These are phyloP conservation scores for Raffaelea albimanens DNA, from an alignment of 2,329 filamentous ascomycete genomes.

Conservation along the genomic window DNA sequence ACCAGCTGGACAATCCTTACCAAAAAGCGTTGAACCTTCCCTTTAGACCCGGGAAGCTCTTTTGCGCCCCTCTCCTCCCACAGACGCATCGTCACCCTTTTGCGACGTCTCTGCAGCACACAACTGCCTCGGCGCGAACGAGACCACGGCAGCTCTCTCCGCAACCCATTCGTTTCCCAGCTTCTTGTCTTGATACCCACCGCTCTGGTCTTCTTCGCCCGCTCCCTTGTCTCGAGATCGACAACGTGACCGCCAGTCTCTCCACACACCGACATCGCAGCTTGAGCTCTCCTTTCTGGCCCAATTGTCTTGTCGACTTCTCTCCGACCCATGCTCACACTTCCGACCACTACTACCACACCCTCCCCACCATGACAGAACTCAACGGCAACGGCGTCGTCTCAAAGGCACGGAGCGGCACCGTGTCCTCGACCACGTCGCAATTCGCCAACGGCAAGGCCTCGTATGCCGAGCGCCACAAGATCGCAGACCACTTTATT, in stretches of 20 bases:
- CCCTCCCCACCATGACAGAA: conserved; percentile 35
- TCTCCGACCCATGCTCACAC: background rate
- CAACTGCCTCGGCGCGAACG: background rate
- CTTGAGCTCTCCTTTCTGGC: background rate
- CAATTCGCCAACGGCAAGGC: conserved; percentile 47
- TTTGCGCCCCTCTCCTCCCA: no score
- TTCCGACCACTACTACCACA: background rate
- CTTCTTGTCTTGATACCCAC: conserved; percentile 9
- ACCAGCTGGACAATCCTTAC: background rate
- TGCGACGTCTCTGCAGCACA: no score
- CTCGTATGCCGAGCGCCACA: conserved; percentile 71
- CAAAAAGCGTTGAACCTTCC: no score
- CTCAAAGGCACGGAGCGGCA: conserved; percentile 12
- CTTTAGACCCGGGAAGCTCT: no score
- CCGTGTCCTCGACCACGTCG: conserved; percentile 24
- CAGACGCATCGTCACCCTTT: no score
- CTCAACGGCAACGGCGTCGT: conserved; percentile 28
- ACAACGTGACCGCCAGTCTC: no score
- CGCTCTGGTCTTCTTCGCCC: background rate
- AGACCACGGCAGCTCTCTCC: no score
- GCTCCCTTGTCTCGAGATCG: background rate
- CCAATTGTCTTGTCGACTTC: background rate
- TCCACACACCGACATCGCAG: background rate
- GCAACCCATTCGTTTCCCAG: no score
- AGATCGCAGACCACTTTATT: conserved; percentile 87